These are phyloP conservation scores for Acanthamoeba royreba DNA, from an alignment of 208 protist species.

Conservation along the genomic window DNA sequence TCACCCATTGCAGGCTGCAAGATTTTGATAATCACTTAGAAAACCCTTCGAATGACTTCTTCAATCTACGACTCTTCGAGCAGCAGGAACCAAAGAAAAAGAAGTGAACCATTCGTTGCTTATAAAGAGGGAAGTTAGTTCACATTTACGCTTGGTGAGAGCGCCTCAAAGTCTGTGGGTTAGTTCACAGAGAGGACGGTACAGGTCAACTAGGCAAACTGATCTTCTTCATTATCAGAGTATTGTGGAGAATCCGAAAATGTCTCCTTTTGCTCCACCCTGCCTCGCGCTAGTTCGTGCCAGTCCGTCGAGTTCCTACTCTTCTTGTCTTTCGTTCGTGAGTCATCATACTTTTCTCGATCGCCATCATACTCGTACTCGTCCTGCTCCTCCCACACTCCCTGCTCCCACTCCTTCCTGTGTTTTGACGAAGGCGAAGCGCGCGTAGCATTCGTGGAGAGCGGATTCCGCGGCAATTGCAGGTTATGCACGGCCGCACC, in stretches of 20 bases:
- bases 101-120: neutral
- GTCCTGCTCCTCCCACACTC: neutral
- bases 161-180: too few species aligned
- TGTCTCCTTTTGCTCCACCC: neutral
- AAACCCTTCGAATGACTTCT: neutral
- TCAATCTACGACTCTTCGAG: slow-evolving; percentile 9
- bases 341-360: neutral
- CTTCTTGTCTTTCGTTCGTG: neutral
- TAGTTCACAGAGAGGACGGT: too few species aligned
- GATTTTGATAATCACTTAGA: slow-evolving; percentile 51
- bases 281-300: neutral
- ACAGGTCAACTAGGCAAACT: too few species aligned
- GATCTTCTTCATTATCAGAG: too few species aligned
- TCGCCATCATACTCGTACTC: neutral
- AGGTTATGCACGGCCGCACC: neutral
- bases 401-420: neutral
- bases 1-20: neutral
- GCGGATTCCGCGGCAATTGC: neutral
- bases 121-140: neutral
- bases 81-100: neutral
- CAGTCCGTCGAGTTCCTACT: neutral
- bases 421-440: neutral
- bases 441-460: neutral
- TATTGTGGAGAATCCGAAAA: too few species aligned
- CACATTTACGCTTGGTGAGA: too few species aligned